A percentile compares a stretch with the other conserved stretches of the same genome.
Evolutionary conservation across 2,329 filamentous ascomycete genomes (phyloP).

Genomic region (Byssothecium circinans): DNA sequence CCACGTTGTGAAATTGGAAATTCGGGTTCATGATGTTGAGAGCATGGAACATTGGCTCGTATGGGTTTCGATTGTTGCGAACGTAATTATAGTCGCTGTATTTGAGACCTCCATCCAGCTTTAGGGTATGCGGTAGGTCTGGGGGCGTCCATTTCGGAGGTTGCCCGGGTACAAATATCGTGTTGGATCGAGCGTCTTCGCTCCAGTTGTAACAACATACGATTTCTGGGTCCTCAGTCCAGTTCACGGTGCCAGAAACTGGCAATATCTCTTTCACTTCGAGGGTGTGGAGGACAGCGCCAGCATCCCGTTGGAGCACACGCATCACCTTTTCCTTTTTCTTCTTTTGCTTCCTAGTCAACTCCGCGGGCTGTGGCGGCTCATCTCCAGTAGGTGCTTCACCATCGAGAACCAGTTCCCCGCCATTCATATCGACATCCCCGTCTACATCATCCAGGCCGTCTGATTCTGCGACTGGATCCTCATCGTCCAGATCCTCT

Average conservation of each 20-base stretch:
- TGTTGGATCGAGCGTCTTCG: constrained; percentile 23
- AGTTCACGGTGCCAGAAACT: not conserved
- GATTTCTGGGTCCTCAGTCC: constrained; percentile 2
- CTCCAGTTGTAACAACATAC: constrained; percentile 36
- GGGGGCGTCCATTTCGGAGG: constrained; percentile 27
- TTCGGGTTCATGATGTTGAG: constrained; percentile 25
- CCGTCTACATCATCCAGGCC: too few relatives aligned
- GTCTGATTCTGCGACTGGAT: too few relatives aligned
- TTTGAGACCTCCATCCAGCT: constrained; percentile 24
- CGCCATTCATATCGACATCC: too few relatives aligned
- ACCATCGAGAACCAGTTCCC: too few relatives aligned
- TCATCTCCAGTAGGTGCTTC: not conserved
- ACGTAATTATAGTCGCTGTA: constrained; percentile 33
- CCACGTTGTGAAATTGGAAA: constrained; percentile 23
- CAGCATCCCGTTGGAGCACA: not conserved
- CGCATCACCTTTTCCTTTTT: not conserved
- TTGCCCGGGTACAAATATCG: constrained; percentile 32
- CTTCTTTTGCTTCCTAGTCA: not conserved
- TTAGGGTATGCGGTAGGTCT: constrained; percentile 19
- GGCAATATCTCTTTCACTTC: not conserved
- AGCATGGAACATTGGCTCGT: constrained; percentile 29
- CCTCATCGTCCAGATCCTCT: too few relatives aligned
- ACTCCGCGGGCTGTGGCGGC: not conserved
- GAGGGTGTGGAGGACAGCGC: not conserved
- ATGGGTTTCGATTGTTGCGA: constrained; percentile 27